Evolutionary conservation across 2,329 filamentous ascomycete species (phyloP), one percentile per base, ranked within the genome.

Genomic region (Metarhizium sp.): DNA sequence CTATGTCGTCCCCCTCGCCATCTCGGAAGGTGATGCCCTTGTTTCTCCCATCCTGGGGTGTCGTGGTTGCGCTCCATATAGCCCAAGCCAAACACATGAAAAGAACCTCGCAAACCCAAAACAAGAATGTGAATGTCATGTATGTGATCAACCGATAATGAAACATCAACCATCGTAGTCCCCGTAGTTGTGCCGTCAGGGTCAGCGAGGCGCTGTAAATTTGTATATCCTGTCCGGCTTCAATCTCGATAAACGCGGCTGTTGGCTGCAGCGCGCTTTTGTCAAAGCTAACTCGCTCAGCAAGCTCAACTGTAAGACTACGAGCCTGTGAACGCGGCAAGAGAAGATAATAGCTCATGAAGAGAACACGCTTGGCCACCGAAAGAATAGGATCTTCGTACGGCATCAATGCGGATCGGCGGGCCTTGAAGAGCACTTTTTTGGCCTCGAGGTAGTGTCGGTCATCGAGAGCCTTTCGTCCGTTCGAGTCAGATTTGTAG

Each of bases 121-220:
- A 96, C 0, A 81, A 62, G 0, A 75, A 69, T 0, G 85, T 88
- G 63, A 91, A 87, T 1, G 85, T 64, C 0, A 87, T 53, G 57
- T 90, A 91, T 5, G 84, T 84, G 2, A 83, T 68, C 40, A 94
- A 64, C 13, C 87, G 83, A 72, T 92, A 86, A 58, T 90, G 85
- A 64, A 94, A 94, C 88, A 99, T 95, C 55, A 92, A 64, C 83
- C 88, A 94, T 51, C 87, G 76, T 58, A 96, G 69, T 0, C 92
- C 92, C 11, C 80, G 78, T 60, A 96, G 84, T 53, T 84, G 80
- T 4, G 92, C 92, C 32, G 80, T 84, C 59, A 97, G 82, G 2
- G 78, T 79, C 38, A 95, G 77, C 14, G 72, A 73, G 4, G 82
- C 85, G 20, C 75, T 74, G 68, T 96, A 96, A 6, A 95, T 81